Evolutionary conservation across 2,329 filamentous ascomycete genomes (phyloP).

Genomic region (Sclerotinia minor): DNA sequence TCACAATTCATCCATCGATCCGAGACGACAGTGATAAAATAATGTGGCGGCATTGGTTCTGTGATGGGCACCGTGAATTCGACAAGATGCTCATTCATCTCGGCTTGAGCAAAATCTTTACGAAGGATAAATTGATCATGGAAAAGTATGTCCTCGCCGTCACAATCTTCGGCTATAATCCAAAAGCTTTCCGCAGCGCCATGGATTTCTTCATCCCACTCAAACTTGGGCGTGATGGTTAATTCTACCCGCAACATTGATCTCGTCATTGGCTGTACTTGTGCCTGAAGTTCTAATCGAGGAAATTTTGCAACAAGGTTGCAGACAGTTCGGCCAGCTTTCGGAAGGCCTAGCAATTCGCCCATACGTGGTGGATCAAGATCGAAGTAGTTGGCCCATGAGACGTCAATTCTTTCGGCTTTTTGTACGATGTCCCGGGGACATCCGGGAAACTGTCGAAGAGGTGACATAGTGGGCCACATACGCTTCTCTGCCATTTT

Average conservation of each 20-base stretch:
- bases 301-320: constrained; percentile 89
- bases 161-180: constrained; percentile 96
- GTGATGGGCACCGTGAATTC: constrained; percentile 96
- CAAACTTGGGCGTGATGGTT: constrained; percentile 89
- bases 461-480: constrained; percentile 98
- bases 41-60: constrained; percentile 97
- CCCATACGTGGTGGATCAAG: constrained; percentile 96
- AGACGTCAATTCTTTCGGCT: constrained; percentile 90
- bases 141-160: constrained; percentile 93
- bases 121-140: constrained; percentile 92
- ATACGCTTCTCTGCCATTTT: constrained; percentile 99
- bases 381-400: constrained; percentile 93
- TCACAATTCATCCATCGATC: constrained; percentile 99
- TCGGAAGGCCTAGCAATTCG: constrained; percentile 86
- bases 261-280: constrained; percentile 90
- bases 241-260: constrained; percentile 90
- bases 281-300: constrained; percentile 85
- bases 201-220: constrained; percentile 90
- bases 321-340: constrained; percentile 82
- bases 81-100: constrained; percentile 89
- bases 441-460: constrained; percentile 84
- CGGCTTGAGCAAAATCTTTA: constrained; percentile 80
- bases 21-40: constrained; percentile 93
- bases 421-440: constrained; percentile 86
- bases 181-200: constrained; percentile 90